Base-by-base conservation (phyloP, 2,329 filamentous ascomycete genomes). In the Thielaviopsis euricoi region DNA sequence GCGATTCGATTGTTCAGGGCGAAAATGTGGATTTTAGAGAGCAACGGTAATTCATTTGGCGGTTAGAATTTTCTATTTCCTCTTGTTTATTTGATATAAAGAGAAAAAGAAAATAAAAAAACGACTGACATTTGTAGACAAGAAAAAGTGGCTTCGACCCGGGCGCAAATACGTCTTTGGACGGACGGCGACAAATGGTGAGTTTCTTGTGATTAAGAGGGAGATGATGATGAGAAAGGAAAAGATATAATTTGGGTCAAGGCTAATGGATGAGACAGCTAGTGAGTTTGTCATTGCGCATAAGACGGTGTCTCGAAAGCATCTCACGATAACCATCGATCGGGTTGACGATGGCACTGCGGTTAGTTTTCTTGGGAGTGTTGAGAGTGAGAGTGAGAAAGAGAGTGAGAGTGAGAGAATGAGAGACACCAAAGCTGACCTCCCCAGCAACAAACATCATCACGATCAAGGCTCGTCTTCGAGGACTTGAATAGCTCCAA, bases 271-370 rank as follows among this genome's bases (percentile, higher is more conserved):
- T 19, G 37, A 21, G 21, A 6, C 63, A 87, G 84, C 80, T 57
- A 80, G 81, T 2, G 81, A 79, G 65, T 72, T 87, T 63, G 82
- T 79, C 23, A 86, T 95, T 63, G 80, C 84, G 6, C 80, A 93
- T 65, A 87, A 86, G 65, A 86, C 85, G 1, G 87, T 98, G 53
- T 98, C 93, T 33, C 79, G 91, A 58, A 88, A 93, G 66, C 93
- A 98, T 70, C 73, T 96, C 62, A 83, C 83, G 33, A 83, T 98
- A 55, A 77, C 82, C 49, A 81, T 97, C 6, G 81, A 78, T 52
- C 64, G 71, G 0, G 84, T 91, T 43, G 71, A 74, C 48, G 72
- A 82, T 15, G 84, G 81, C 53, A 81, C 87, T 66, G 86, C 82
- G 57, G 83, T 86, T 74, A 61, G 78, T 67, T 26, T 6, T 13